Base-by-base conservation (phyloP, 805 yeast species). In the Spathaspora passalidarum region DNA sequence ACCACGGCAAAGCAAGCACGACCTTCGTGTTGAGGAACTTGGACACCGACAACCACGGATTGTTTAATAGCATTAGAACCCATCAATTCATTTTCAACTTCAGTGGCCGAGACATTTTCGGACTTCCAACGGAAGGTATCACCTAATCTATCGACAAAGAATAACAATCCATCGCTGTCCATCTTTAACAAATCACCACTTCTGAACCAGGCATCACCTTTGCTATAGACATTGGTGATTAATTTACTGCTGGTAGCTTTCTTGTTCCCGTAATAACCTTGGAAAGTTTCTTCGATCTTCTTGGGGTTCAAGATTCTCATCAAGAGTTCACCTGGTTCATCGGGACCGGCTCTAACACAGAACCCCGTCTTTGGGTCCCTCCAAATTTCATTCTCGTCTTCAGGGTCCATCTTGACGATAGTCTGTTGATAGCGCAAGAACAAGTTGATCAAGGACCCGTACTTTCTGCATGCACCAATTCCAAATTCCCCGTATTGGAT, bases 111-210 rank as follows among this genome's bases (percentile, higher is more conserved):
- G 9, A 92, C 97, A 63, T 91, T 91, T 68, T 91, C 98, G 2
- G 96, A 86, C 68, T 89, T 92, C 98, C 98, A 91, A 56, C 98
- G 76, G 71, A 87, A 91, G 0, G 97, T 92, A 60, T 91, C 98
- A 36, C 98, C 98, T 58, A 92, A 68, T 59, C 98, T 75, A 70
- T 91, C 98, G 38, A 90, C 88, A 64, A 91, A 91, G 65, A 85
- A 88, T 61, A 86, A 75, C 52, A 84, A 67, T 0, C 88, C 86
- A 52, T 82, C 76, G 22, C 72, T 72, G 62, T 89, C 96, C 60
- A 74, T 67, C 54, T 72, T 80, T 59, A 92, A 72, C 53, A 91
- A 73, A 62, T 91, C 98, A 37, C 97, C 97, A 21, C 88, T 79
- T 59, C 97, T 76, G 57, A 86, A 85, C 86, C 89, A 91, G 1